phyloP scores from a whole-genome alignment of 169 alveolate species.

The Babesia gibsoni region DNA sequence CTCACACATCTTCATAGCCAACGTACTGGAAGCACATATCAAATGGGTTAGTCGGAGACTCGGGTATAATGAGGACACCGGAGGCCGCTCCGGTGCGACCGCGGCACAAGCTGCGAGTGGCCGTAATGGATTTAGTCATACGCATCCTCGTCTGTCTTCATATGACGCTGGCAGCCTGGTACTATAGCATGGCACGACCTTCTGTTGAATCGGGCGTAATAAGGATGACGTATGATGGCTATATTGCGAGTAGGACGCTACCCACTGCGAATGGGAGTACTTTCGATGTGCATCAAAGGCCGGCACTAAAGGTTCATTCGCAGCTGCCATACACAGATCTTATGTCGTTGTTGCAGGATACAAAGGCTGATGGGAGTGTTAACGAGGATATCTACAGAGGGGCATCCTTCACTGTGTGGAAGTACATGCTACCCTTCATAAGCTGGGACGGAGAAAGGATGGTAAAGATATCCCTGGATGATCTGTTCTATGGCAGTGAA shows the following conservation, averaged over 20 bases:
- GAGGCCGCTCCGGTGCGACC: too few species aligned
- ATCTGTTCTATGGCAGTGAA: constrained; percentile 63
- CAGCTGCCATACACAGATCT: constrained; percentile 25
- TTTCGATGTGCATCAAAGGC: neutral
- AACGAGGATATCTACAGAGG: constrained; percentile 16
- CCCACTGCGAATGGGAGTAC: neutral
- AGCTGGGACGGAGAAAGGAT: constrained; percentile 74
- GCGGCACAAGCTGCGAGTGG: neutral
- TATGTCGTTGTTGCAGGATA: constrained; percentile 19
- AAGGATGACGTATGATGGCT: neutral
- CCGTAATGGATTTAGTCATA: neutral
- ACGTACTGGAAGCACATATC: too few species aligned
- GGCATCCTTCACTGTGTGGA: constrained; percentile 36
- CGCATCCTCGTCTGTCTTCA: neutral
- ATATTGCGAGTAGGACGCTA: neutral
- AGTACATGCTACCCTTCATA: constrained; percentile 42
- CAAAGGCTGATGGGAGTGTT: constrained; percentile 12
- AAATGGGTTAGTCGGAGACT: too few species aligned
- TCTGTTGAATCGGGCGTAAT: neutral
- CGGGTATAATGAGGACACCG: too few species aligned
- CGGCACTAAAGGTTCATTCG: constrained; percentile 3
- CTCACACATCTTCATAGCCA: too few species aligned
- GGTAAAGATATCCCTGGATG: constrained; percentile 62
- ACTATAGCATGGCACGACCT: neutral
- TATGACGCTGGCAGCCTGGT: constrained; percentile 1